Evolutionary conservation across 495 filamentous ascomycete genomes (phyloP), one percentile per base, ranked within the genome.

Genomic region (Annulohypoxylon moriforme): DNA sequence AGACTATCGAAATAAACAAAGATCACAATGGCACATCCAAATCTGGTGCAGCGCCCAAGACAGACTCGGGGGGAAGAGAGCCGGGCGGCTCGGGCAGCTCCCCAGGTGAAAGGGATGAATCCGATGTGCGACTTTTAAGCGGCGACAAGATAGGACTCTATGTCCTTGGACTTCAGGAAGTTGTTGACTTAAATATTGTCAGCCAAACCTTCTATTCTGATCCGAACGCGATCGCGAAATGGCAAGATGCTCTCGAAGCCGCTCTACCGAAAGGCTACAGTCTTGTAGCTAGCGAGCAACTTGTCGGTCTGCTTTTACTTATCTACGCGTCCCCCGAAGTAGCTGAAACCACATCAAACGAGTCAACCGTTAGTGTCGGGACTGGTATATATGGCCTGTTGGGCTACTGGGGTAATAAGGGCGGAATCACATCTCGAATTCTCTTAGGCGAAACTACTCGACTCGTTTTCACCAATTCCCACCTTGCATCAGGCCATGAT

Each of bases 361-460:
- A 97, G 56, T 94, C 91, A 73, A 93, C 89, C 10, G 87, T 87
- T 8, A 90, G 82, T 55, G 91, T 97, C 4, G 94, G 94, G 2
- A 98, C 96, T 0, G 76, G 76, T 27, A 52, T 74, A 22, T 64
- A 52, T 46, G 94, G 96, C 0, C 74, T 97, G 52, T 87, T 95
- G 79, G 95, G 96, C 0, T 97, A 96, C 68, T 88, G 97, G 85
- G 96, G 96, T 4, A 99, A 99, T 75, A 99, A 99, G 79, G 96
- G 96, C 1, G 94, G 91, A 13, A 91, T 95, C 7, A 88, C 89
- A 10, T 91, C 92, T 40, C 89, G 96, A 38, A 81, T 99, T 20
- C 81, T 98, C 0, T 82, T 99, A 14, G 96, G 96, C 3, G 95
- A 98, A 72, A 94, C 94, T 0, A 97, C 97, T 1, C 86, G 91